These are phyloP conservation scores for Drechslerella dactyloides DNA, from an alignment of 2,329 filamentous ascomycete genomes.

Conservation along the genomic window DNA sequence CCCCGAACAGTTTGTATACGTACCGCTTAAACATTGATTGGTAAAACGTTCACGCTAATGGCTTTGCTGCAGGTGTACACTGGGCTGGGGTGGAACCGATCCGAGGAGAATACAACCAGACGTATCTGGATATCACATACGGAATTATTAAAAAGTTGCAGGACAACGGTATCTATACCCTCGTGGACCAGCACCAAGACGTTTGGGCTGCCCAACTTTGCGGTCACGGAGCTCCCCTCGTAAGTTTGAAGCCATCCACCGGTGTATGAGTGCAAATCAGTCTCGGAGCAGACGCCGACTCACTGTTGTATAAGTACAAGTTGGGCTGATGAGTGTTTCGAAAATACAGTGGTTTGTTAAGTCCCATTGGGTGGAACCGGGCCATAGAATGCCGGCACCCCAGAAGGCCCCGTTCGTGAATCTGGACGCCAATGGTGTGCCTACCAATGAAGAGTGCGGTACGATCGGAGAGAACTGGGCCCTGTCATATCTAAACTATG, in stretches of 20 bases:
- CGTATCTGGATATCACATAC: constrained; percentile 41
- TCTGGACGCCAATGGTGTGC: constrained; percentile 31
- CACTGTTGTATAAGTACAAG: not conserved
- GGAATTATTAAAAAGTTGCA: constrained; percentile 48
- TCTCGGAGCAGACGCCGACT: too few relatives aligned
- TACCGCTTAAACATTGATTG: not conserved
- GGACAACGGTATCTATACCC: constrained; percentile 46
- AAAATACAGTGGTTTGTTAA: constrained; percentile 47
- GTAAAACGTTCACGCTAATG: not conserved
- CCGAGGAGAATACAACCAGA: constrained; percentile 41
- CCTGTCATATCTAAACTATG: constrained; percentile 40
- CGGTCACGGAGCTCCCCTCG: constrained; percentile 41
- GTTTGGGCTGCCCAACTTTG: constrained; percentile 47
- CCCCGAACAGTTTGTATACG: not conserved
- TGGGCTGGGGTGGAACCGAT: constrained; percentile 47
- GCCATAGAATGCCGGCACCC: constrained; percentile 41
- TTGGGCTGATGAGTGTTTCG: not conserved
- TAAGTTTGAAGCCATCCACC: constrained; percentile 1
- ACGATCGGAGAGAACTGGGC: constrained; percentile 36
- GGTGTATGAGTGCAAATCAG: not conserved
- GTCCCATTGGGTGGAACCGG: constrained; percentile 34
- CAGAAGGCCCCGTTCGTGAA: constrained; percentile 35
- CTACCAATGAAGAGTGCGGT: constrained; percentile 41
- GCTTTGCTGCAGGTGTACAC: constrained; percentile 29
- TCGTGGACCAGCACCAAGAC: constrained; percentile 48